Evolutionary conservation across 2,329 filamentous ascomycete genomes (phyloP).

Genomic region (Pyricularia pennisetigena): DNA sequence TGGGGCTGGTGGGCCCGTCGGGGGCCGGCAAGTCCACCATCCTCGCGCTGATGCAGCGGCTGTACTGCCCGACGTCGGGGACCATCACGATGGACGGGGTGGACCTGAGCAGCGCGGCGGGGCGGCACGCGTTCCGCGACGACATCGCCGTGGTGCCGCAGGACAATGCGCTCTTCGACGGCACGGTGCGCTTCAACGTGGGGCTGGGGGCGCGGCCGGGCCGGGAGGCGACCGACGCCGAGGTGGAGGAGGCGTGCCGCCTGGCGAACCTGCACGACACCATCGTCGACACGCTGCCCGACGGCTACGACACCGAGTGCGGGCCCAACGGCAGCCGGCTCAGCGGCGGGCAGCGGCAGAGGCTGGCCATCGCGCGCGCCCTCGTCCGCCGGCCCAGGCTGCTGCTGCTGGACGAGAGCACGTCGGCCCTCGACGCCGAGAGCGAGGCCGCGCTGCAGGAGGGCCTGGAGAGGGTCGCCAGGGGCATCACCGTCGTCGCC

Average conservation of each 20-base stretch:
- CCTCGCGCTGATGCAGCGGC: conserved; percentile 37
- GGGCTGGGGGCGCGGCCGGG: conserved; percentile 20
- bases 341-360: conserved; percentile 50
- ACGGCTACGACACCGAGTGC: conserved; percentile 44
- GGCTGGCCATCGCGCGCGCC: conserved; percentile 39
- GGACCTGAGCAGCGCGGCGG: conserved; percentile 18
- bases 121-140: conserved; percentile 21
- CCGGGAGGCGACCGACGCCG: conserved; percentile 13
- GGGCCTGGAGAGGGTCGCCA: conserved; percentile 37
- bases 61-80: conserved; percentile 41
- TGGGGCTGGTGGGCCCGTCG: conserved; percentile 33
- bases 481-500: conserved; percentile 33
- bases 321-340: conserved; percentile 33
- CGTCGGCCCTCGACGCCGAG: conserved; percentile 37
- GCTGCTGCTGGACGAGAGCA: conserved; percentile 52
- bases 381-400: conserved; percentile 47
- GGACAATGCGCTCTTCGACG: conserved; percentile 42
- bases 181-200: conserved; percentile 38
- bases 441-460: conserved; percentile 40
- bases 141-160: conserved; percentile 45
- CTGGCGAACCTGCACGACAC: conserved; percentile 36
- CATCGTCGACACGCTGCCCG: conserved; percentile 32
- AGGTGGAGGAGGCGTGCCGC: conserved; percentile 32
- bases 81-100: conserved; percentile 39
- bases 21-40: conserved; percentile 38